phyloP scores from a whole-genome alignment of 2,329 filamentous ascomycete species.

The Colletotrichum orchidophilum region DNA sequence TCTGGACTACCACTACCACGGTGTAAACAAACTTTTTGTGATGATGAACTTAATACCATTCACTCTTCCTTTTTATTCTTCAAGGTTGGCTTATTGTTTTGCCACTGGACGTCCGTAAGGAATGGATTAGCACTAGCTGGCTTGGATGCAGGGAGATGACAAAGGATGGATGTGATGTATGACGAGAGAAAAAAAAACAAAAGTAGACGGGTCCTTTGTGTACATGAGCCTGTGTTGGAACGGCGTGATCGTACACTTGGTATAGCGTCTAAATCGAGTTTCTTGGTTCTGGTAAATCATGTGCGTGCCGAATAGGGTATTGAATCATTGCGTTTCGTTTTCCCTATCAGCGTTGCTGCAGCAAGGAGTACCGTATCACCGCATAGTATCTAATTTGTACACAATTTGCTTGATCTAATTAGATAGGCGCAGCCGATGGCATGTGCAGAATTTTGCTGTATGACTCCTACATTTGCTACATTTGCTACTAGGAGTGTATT shows the following conservation, averaged over 20 bases:
- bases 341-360: too few species aligned
- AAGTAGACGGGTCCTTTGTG: neutral
- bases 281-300: conserved; percentile 14
- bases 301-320: too few species aligned
- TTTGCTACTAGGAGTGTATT: too few species aligned
- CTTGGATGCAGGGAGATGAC: neutral
- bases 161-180: neutral
- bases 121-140: neutral
- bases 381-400: too few species aligned
- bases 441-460: too few species aligned
- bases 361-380: too few species aligned
- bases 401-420: too few species aligned
- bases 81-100: neutral
- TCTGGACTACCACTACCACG: conserved; percentile 10
- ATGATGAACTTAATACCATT: conserved; percentile 34
- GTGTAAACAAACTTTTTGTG: conserved; percentile 15
- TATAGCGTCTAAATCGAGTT: conserved; percentile 27
- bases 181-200: conserved; percentile 9
- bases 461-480: too few species aligned
- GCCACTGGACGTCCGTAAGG: neutral
- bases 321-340: neutral
- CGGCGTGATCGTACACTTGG: conserved; percentile 10
- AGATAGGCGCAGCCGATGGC: too few species aligned
- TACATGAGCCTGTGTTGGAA: conserved; percentile 11
- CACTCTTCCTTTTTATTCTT: conserved; percentile 20